Evolutionary conservation across 495 filamentous ascomycete genomes (phyloP).

Genomic region (Acidomyces sp.): DNA sequence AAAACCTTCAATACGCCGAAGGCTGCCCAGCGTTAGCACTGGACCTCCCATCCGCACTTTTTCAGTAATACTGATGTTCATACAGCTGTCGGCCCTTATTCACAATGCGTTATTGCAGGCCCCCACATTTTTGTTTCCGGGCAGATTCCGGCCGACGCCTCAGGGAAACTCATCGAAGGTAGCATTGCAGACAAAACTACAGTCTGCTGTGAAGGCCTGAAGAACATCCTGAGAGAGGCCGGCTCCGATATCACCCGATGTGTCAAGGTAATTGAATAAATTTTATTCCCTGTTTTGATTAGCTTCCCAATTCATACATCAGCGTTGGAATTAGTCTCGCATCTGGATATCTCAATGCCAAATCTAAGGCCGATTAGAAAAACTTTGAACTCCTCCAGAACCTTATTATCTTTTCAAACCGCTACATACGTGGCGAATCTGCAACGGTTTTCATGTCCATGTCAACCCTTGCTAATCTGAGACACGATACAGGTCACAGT

Average conservation of each 20-base stretch:
- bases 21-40: slow-evolving; percentile 6
- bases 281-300: too few relatives aligned
- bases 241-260: slow-evolving; percentile 60
- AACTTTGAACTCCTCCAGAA: too few relatives aligned
- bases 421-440: too few relatives aligned
- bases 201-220: slow-evolving; percentile 62
- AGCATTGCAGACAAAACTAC: slow-evolving; percentile 65
- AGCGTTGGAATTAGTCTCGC: too few relatives aligned
- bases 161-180: slow-evolving; percentile 61
- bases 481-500: slow-evolving; percentile 41
- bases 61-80: slow-evolving; percentile 2
- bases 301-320: too few relatives aligned
- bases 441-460: too few relatives aligned
- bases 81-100: slow-evolving; percentile 38
- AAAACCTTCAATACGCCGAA: slow-evolving; percentile 15
- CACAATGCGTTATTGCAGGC: slow-evolving; percentile 78
- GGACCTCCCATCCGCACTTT: too few relatives aligned
- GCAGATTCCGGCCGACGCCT: slow-evolving; percentile 70
- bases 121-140: slow-evolving; percentile 82
- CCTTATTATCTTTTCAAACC: too few relatives aligned
- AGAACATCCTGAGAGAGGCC: slow-evolving; percentile 63
- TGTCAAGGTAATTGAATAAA: slow-evolving; percentile 75
- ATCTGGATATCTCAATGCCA: not conserved
- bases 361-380: too few relatives aligned
- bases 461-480: too few relatives aligned